Base-by-base conservation (phyloP, 2,329 filamentous ascomycete species). In the Knufia fluminis region DNA sequence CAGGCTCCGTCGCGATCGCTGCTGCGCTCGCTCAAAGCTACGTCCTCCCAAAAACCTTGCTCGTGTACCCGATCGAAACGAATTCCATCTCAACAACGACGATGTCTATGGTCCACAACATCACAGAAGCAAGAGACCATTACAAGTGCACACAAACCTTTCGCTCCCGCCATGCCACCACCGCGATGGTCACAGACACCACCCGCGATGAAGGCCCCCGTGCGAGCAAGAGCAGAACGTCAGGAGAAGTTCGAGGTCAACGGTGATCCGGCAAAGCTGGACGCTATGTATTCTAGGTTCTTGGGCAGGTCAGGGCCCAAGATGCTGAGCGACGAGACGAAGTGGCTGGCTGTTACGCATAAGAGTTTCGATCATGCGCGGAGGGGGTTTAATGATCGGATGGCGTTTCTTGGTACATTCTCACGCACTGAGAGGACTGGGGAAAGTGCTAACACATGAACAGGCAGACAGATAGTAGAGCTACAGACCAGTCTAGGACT, bases 311-410 rank as follows among this genome's bases (percentile, higher is more conserved):
- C 77, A 40, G 86, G 86, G 50, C 79, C 85, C 58, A 78, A 77
- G 59, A 66, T 92, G 65, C 74, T 98, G 51, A 82, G 85, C 1
- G 90, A 96, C 14, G 91, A 98, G 70, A 75, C 92, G 54, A 97
- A 96, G 71, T 98, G 92, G 92, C 73, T 97, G 62, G 90, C 90
- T 24, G 80, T 98, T 49, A 98, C 92, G 57, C 92, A 97, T 68
- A 97, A 97, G 78, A 96, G 89, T 69, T 97, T 95, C 63, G 91
- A 98, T 65, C 89, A 97, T 64, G 92, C 90, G 46, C 77, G 88
- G 62, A 83, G 90, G 73, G 91, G 91, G 1, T 95, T 91, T 71
- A 98, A 98, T 66, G 91, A 96, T 62, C 80, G 87, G 54, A 72
- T 98, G 67, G 86, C 89, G n/a, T 89, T 86, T 62, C 72, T 94